These are phyloP conservation scores for Terfezia boudieri DNA, from an alignment of 495 filamentous ascomycete genomes.

Conservation along the genomic window DNA sequence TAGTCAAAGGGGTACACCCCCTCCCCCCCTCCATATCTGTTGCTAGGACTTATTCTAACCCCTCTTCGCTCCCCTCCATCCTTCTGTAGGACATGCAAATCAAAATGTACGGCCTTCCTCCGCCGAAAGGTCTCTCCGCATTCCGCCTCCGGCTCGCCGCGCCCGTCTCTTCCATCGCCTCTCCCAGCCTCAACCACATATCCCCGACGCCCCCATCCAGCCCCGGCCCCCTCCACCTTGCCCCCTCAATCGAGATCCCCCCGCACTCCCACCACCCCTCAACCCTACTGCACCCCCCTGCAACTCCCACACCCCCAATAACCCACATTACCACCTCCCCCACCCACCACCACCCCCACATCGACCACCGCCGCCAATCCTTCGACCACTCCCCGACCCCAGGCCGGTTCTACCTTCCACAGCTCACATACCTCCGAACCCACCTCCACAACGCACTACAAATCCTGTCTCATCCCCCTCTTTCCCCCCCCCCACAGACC, in stretches of 20 bases:
- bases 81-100: slow-evolving; percentile 2
- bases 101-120: slow-evolving; percentile 9
- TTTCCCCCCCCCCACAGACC: slow-evolving; percentile 18
- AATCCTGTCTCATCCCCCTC: slow-evolving; percentile 48
- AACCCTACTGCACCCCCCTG: slow-evolving; percentile 14
- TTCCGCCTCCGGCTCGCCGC: slow-evolving; percentile 8
- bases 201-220: background rate
- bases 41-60: no score
- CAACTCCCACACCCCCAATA: slow-evolving; percentile 23
- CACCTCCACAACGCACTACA: slow-evolving; percentile 61
- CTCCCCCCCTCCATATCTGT: no score
- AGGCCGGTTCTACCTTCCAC: slow-evolving; percentile 32
- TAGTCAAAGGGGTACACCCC: slow-evolving; percentile 44
- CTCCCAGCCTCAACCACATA: slow-evolving; percentile 21
- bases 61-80: no score
- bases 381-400: slow-evolving; percentile 23
- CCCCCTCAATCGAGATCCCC: background rate
- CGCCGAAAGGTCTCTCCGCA: slow-evolving; percentile 3
- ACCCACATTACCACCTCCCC: background rate
- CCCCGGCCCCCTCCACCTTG: background rate
- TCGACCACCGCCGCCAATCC: background rate
- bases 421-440: slow-evolving; percentile 45
- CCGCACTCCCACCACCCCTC: background rate
- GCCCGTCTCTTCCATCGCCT: background rate
- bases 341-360: background rate